Percentiles rank a stretch among this genome's conserved stretches.
These are phyloP conservation scores for Trematosphaeria pertusa DNA, from an alignment of 2,329 filamentous ascomycete species.

Conservation along the genomic window DNA sequence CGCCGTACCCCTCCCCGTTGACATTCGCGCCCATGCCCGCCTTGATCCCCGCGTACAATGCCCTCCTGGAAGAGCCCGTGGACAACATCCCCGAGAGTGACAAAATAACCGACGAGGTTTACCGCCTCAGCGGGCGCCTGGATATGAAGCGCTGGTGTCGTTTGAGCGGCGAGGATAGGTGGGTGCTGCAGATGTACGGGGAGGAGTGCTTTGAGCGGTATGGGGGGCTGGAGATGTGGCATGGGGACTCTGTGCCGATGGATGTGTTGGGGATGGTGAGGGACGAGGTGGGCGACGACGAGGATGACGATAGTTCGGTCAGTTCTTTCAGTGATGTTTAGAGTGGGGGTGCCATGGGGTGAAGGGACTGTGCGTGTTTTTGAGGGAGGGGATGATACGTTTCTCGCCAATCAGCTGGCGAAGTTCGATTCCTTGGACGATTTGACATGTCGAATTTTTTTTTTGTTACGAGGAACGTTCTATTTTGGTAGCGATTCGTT, in stretches of 20 bases:
- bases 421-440: not conserved
- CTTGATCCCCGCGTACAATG: slow-evolving; percentile 15
- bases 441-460: not conserved
- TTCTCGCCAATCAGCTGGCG: not conserved
- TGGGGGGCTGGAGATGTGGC: slow-evolving; percentile 36
- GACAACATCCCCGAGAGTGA: slow-evolving; percentile 12
- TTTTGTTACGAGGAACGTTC: no score
- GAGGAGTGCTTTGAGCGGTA: slow-evolving; percentile 38
- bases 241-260: slow-evolving; percentile 29
- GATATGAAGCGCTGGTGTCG: slow-evolving; percentile 19
- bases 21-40: slow-evolving; percentile 2
- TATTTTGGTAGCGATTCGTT: no score
- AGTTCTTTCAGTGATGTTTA: not conserved
- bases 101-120: slow-evolving; percentile 17
- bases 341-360: not conserved
- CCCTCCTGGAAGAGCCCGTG: slow-evolving; percentile 18
- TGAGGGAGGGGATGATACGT: not conserved
- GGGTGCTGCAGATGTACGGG: slow-evolving; percentile 37
- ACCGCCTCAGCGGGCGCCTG: slow-evolving; percentile 4
- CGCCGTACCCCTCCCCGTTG: not conserved
- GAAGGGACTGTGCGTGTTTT: not conserved
- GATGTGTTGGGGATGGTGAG: slow-evolving; percentile 34
- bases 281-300: slow-evolving; percentile 15
- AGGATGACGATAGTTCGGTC: slow-evolving; percentile 16
- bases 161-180: slow-evolving; percentile 26